phyloP scores from a whole-genome alignment of 805 yeast genomes.

The Candida sonorensis region DNA sequence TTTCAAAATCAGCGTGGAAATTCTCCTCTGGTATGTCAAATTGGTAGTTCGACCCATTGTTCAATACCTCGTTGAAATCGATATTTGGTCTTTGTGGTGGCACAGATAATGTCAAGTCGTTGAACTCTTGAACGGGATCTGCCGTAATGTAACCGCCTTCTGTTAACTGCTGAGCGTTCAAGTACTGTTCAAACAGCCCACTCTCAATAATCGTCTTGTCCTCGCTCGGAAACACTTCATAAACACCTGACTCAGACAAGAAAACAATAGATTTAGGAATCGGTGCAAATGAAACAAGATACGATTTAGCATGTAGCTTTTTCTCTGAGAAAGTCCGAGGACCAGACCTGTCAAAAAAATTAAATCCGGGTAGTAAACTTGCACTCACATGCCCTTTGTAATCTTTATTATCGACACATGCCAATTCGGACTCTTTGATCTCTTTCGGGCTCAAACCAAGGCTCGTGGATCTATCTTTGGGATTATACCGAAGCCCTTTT shows the following conservation, averaged over 20 bases:
- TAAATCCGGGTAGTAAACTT: slow-evolving; percentile 33
- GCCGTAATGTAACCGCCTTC: slow-evolving; percentile 10
- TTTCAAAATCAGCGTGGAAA: slow-evolving; percentile 17
- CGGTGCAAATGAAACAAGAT: slow-evolving; percentile 31
- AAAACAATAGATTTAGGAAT: slow-evolving; percentile 34
- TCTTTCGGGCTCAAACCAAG: slow-evolving; percentile 8
- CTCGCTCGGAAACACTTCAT: slow-evolving; percentile 23
- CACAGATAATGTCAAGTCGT: slow-evolving; percentile 16
- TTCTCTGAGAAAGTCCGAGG: slow-evolving; percentile 31
- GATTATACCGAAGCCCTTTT: slow-evolving; percentile 11
- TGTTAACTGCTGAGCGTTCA: no score
- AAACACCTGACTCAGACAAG: slow-evolving; percentile 30
- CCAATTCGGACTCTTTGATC: slow-evolving; percentile 3
- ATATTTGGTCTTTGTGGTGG: slow-evolving; percentile 11
- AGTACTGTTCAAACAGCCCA: slow-evolving; percentile 30
- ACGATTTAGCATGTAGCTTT: slow-evolving; percentile 35
- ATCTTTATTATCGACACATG: slow-evolving; percentile 18
- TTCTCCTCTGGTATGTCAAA: slow-evolving; percentile 17
- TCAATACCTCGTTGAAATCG: slow-evolving; percentile 15
- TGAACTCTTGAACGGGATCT: slow-evolving; percentile 29
- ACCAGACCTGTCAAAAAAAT: slow-evolving; percentile 16
- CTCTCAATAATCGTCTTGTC: slow-evolving; percentile 27
- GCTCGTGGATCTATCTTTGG: no score
- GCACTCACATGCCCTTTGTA: slow-evolving; percentile 11
- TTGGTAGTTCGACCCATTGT: slow-evolving; percentile 8